phyloP scores from a whole-genome alignment of 164 flowering plant genomes.

The Protea cynaroides region DNA sequence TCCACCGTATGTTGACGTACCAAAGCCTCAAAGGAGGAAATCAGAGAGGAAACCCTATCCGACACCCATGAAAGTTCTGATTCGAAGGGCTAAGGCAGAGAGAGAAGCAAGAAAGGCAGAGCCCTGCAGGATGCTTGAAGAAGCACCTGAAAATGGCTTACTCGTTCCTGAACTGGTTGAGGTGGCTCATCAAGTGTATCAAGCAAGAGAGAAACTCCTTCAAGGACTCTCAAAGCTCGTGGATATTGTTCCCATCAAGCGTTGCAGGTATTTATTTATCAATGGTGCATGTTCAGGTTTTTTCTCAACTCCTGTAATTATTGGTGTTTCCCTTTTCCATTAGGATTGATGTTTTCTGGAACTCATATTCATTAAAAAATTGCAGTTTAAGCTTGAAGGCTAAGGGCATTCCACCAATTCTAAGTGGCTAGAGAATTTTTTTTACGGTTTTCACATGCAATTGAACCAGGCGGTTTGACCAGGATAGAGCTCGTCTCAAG shows the following conservation, averaged over 20 bases:
- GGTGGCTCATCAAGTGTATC: slow-evolving; percentile 57
- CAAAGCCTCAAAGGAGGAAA: slow-evolving; percentile 38
- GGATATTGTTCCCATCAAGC: slow-evolving; percentile 36
- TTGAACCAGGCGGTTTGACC: too few species aligned
- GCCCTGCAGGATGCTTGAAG: slow-evolving; percentile 48
- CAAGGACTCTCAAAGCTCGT: slow-evolving; percentile 45
- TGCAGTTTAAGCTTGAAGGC: too few species aligned
- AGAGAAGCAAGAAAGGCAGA: slow-evolving; percentile 37
- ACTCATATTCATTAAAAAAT: not conserved
- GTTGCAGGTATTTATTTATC: slow-evolving; percentile 47
- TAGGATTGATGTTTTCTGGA: not conserved
- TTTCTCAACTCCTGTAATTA: not conserved
- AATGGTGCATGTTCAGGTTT: not conserved
- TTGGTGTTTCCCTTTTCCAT: not conserved
- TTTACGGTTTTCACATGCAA: too few species aligned
- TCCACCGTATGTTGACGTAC: slow-evolving; percentile 44
- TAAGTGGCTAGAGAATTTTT: too few species aligned
- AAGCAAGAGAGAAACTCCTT: slow-evolving; percentile 41
- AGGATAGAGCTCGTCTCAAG: too few species aligned
- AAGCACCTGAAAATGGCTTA: slow-evolving; percentile 62
- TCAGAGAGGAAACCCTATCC: slow-evolving; percentile 63
- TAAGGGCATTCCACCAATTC: too few species aligned
- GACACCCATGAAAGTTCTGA: slow-evolving; percentile 63
- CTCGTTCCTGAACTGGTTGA: slow-evolving; percentile 58
- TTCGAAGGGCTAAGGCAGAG: slow-evolving; percentile 53